These are phyloP conservation scores for Xylaria sp. DNA, from an alignment of 2,329 filamentous ascomycete genomes.

Conservation along the genomic window DNA sequence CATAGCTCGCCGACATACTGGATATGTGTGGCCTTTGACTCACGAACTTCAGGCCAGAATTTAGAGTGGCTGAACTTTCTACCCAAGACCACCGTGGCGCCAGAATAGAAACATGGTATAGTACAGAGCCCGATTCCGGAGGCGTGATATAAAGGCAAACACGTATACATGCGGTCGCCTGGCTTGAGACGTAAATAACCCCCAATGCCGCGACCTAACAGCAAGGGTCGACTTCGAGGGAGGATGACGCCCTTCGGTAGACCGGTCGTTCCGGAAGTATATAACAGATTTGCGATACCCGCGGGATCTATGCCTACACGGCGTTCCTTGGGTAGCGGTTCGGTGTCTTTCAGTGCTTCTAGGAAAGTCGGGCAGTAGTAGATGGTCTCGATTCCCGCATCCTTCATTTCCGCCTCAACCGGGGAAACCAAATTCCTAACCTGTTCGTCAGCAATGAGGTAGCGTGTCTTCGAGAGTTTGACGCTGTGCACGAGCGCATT, in stretches of 20 bases:
- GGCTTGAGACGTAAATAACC: constrained; percentile 40
- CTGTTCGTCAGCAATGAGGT: constrained; percentile 69
- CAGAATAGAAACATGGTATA: constrained; percentile 59
- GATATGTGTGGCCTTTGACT: constrained; percentile 73
- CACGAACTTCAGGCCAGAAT: constrained; percentile 78
- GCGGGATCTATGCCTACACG: constrained; percentile 60
- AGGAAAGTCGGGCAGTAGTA: constrained; percentile 61
- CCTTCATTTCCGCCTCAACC: constrained; percentile 64
- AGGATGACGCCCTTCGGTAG: constrained; percentile 77
- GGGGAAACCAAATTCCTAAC: constrained; percentile 65
- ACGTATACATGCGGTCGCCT: constrained; percentile 75
- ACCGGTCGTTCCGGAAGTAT: constrained; percentile 81
- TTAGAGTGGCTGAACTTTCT: constrained; percentile 73
- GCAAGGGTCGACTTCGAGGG: constrained; percentile 55
- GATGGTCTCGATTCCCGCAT: constrained; percentile 65
- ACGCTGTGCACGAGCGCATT: constrained; percentile 74
- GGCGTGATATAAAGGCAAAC: constrained; percentile 82
- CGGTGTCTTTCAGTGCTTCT: constrained; percentile 56
- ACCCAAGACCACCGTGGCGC: constrained; percentile 68
- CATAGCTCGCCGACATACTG: constrained; percentile 83
- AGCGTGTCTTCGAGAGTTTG: constrained; percentile 63
- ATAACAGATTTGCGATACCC: constrained; percentile 71
- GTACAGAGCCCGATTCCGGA: constrained; percentile 71
- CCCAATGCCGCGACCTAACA: constrained; percentile 33
- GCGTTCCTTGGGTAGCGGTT: constrained; percentile 65